Evolutionary conservation across 2,329 filamentous ascomycete species (phyloP).

Genomic region (Diaporthe sp.): DNA sequence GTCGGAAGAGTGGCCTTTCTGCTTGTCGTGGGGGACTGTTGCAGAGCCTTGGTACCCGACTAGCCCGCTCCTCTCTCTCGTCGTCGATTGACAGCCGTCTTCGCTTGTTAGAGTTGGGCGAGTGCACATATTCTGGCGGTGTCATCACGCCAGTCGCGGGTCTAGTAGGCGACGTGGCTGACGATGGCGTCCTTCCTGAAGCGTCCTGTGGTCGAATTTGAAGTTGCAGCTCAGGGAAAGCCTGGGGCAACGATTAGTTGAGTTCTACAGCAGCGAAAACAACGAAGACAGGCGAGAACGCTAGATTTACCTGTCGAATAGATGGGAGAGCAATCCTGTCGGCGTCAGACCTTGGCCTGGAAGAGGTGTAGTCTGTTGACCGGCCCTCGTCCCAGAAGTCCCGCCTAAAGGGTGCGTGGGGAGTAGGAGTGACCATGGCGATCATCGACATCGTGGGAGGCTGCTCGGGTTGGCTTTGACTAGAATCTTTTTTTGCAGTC

Average conservation of each 20-base stretch:
- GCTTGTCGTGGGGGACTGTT: constrained; percentile 50
- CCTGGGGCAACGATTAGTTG: constrained; percentile 49
- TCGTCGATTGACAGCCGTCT: constrained; percentile 60
- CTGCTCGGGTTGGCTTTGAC: constrained; percentile 46
- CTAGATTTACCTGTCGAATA: constrained; percentile 62
- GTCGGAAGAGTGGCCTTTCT: constrained; percentile 47
- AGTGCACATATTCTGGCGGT: constrained; percentile 64
- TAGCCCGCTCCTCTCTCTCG: constrained; percentile 57
- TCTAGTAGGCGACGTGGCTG: constrained; percentile 53
- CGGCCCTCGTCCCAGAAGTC: constrained; percentile 57
- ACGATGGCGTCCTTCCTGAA: constrained; percentile 49
- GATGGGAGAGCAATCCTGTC: constrained; percentile 63
- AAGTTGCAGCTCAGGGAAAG: constrained; percentile 61
- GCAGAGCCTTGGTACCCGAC: constrained; percentile 63
- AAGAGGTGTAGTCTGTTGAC: constrained; percentile 50
- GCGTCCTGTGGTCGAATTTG: constrained; percentile 52
- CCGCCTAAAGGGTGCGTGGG: constrained; percentile 56
- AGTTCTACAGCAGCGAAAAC: background rate
- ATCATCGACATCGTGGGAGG: constrained; percentile 64
- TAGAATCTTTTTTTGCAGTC: constrained; percentile 48
- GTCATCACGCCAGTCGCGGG: constrained; percentile 49
- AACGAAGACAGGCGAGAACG: background rate
- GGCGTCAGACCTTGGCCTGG: constrained; percentile 54
- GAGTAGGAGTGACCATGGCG: constrained; percentile 59
- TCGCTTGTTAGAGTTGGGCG: constrained; percentile 63